Conservation (phyloP, 139 green algal genomes). For the Volvox africanus region DNA sequence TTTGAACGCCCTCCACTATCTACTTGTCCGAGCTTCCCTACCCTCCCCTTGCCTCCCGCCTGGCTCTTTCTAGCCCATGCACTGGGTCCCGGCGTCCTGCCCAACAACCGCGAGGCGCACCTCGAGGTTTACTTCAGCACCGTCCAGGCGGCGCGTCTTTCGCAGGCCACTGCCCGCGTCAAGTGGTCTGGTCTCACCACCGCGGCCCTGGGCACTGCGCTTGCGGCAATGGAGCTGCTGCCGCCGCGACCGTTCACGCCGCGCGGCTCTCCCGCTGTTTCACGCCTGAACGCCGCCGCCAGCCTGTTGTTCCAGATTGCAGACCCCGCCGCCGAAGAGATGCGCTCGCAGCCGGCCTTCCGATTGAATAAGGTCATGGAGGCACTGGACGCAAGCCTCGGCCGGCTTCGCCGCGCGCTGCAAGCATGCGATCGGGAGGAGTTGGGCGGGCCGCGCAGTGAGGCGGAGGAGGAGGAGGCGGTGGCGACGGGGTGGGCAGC, state of each 20-base stretch:
- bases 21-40: neutral
- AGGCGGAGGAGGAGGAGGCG: constrained; percentile 8
- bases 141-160: neutral
- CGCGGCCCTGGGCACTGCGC: constrained; percentile 5
- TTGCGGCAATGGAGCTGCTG: constrained; percentile 17
- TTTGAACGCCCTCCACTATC: neutral
- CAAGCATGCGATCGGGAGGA: neutral
- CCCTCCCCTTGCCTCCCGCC: neutral
- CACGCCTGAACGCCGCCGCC: neutral
- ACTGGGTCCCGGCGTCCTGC: neutral
- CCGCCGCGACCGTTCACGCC: constrained; percentile 1
- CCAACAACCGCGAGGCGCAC: neutral
- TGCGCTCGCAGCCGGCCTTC: neutral
- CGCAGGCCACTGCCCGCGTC: constrained; percentile 12
- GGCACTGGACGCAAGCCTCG: neutral
- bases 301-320: neutral
- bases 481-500: constrained; percentile 25
- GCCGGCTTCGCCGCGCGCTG: neutral
- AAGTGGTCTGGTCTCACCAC: constrained; percentile 27
- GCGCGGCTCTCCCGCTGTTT: neutral
- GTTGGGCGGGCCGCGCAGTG: no score
- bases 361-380: neutral
- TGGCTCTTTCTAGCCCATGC: neutral
- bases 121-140: constrained; percentile 32
- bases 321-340: neutral